phyloP scores from a whole-genome alignment of 306 rosid species.

The Neltuma alba region DNA sequence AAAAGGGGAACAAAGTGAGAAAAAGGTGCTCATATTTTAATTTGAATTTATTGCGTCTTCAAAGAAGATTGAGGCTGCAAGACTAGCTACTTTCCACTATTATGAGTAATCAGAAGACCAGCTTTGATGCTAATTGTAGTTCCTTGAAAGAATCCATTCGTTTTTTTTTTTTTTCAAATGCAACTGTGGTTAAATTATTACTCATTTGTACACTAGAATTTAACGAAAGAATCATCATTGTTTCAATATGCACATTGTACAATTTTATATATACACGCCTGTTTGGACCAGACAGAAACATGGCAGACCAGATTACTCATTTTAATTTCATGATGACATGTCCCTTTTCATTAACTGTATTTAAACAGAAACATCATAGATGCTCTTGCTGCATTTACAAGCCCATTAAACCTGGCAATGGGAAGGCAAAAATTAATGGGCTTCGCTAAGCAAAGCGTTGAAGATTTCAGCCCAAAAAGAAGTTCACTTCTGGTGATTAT shows the following conservation, averaged over 20 bases:
- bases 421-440: constrained; percentile 18
- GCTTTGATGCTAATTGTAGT: background rate
- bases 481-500: background rate
- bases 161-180: background rate
- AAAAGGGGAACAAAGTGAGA: background rate
- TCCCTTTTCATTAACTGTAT: constrained; percentile 7
- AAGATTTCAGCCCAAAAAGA: constrained; percentile 21
- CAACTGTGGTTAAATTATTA: background rate
- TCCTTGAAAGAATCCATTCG: background rate
- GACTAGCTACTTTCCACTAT: background rate
- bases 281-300: background rate
- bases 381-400: constrained; percentile 18
- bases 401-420: constrained; percentile 22
- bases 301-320: background rate
- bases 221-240: constrained; percentile 1
- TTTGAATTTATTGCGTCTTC: background rate
- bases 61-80: background rate
- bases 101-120: background rate
- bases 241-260: background rate
- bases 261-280: background rate
- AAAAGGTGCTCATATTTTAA: background rate
- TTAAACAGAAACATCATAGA: background rate
- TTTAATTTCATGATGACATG: background rate
- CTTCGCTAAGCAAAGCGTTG: constrained; percentile 25
- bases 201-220: background rate